Evolutionary conservation across 2,329 filamentous ascomycete genomes (phyloP).

Genomic region (Botrytis medusae): DNA sequence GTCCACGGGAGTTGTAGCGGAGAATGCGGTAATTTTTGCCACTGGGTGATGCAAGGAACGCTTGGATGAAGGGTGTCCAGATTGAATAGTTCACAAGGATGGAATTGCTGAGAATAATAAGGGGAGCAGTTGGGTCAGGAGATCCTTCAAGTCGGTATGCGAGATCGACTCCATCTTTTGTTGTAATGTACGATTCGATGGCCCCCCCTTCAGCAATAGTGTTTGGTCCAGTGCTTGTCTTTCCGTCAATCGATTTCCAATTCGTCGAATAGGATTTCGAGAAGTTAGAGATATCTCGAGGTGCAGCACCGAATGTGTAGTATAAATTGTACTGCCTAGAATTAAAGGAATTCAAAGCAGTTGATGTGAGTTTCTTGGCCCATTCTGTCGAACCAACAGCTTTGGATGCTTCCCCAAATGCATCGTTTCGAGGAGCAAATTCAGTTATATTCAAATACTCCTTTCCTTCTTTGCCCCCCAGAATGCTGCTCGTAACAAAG

Average conservation of each 20-base stretch:
- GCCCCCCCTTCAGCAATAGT: slow-evolving; percentile 50
- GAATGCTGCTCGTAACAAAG: slow-evolving; percentile 64
- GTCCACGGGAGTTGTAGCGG: slow-evolving; percentile 73
- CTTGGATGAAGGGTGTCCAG: slow-evolving; percentile 70
- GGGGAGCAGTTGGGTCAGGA: slow-evolving; percentile 62
- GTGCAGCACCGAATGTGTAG: slow-evolving; percentile 76
- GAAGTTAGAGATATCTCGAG: slow-evolving; percentile 58
- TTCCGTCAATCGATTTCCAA: slow-evolving; percentile 51
- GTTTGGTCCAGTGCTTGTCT: slow-evolving; percentile 38
- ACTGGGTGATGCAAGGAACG: slow-evolving; percentile 33
- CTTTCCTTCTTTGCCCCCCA: slow-evolving; percentile 53
- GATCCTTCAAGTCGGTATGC: slow-evolving; percentile 77
- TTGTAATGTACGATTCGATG: slow-evolving; percentile 67
- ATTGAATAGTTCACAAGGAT: slow-evolving; percentile 76
- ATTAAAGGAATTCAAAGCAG: slow-evolving; percentile 56
- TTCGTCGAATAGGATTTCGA: slow-evolving; percentile 16
- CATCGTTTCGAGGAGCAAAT: slow-evolving; percentile 64
- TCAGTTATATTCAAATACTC: slow-evolving; percentile 71
- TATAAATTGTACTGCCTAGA: slow-evolving; percentile 68
- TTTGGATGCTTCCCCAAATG: slow-evolving; percentile 63
- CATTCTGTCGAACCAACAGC: slow-evolving; percentile 63
- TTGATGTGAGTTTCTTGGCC: slow-evolving; percentile 57
- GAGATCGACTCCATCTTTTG: slow-evolving; percentile 65
- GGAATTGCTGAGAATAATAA: slow-evolving; percentile 76
- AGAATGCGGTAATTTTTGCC: slow-evolving; percentile 63